Base-by-base conservation (phyloP, 2,329 filamentous ascomycete species). In the Botrytis pseudocinerea region DNA sequence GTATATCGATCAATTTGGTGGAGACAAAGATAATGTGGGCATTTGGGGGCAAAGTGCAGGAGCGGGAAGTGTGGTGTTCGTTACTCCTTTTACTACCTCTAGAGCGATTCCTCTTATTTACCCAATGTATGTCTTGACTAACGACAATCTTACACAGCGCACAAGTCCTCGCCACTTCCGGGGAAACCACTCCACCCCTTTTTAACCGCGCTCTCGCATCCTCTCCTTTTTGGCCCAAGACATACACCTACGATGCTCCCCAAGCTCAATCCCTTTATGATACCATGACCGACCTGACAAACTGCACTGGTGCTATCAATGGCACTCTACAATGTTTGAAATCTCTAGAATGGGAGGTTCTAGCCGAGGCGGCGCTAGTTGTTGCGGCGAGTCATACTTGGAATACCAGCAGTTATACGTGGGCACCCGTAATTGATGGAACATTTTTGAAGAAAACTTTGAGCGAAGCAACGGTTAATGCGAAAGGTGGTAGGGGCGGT, bases 21-120 rank as follows among this genome's bases (percentile, higher is more conserved):
- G 89, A 0, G 86, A 91, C 75, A 83, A 82, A 1, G 80, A 80
- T 8, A 86, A 88, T 73, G 84, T 91, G 28, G 90, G 86, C 7
- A 81, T 91, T 69, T 88, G 88, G 87, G 90, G 89, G 0, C 87
- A 89, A 78, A 85, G 83, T 4, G 87, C 88, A 0, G 88, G 88
- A 1, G 88, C 82, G 3, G 87, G 87, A 1, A 84, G 82, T 71
- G 86, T 87, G 1, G 80, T 88, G 6, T 71, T 64, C 42, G 69
- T 71, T 65, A 40, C 8, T 22, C 14, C 40, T 46, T 70, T 60
- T 16, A 70, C 18, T 46, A 25, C 22, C 28, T 9, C 54, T 12
- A 8, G 20, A 61, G 44, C 32, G 7, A 2, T 25, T 18, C 22
- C 5, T 38, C 28, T 48, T 48, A 8, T 42, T 18, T 22, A 7